phyloP scores from a whole-genome alignment of 305 asterid genomes.

The Ilex paraguariensis region DNA sequence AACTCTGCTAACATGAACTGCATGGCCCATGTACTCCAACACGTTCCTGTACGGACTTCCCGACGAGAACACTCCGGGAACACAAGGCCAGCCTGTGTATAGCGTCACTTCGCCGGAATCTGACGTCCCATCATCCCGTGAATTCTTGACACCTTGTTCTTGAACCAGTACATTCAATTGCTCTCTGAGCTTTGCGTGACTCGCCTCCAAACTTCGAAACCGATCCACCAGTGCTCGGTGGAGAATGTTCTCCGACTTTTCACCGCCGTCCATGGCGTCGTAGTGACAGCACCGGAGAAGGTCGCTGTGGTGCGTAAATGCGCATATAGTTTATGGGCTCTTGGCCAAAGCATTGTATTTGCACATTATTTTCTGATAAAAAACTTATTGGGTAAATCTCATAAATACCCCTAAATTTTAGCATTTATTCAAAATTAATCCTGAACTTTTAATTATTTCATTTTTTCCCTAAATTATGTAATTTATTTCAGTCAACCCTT shows the following conservation, averaged over 20 bases:
- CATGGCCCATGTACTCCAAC: slow-evolving; percentile 60
- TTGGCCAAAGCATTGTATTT: slow-evolving; percentile 10
- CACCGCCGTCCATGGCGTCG: slow-evolving; percentile 39
- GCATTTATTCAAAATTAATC: neutral
- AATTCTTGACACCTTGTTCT: slow-evolving; percentile 14
- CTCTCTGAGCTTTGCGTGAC: slow-evolving; percentile 40
- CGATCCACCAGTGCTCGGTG: slow-evolving; percentile 24
- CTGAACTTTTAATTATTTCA: neutral
- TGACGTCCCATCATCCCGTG: neutral
- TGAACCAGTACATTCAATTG: slow-evolving; percentile 33
- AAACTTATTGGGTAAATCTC: neutral
- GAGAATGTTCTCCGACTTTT: neutral
- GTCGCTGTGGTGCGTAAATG: slow-evolving; percentile 13
- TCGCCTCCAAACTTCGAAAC: slow-evolving; percentile 40
- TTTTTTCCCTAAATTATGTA: neutral
- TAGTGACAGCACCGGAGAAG: slow-evolving; percentile 1
- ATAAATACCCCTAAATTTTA: neutral
- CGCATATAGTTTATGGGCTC: slow-evolving; percentile 9
- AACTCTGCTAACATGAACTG: slow-evolving; percentile 36
- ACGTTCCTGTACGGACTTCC: slow-evolving; percentile 42
- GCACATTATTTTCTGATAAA: slow-evolving; percentile 2
- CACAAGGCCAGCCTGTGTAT: slow-evolving; percentile 29
- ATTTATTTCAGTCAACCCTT: neutral
- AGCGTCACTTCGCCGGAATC: slow-evolving; percentile 18
- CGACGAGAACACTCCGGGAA: slow-evolving; percentile 28